These are phyloP conservation scores for Kingdonia uniflora DNA, from an alignment of 164 flowering plant genomes.

Conservation along the genomic window DNA sequence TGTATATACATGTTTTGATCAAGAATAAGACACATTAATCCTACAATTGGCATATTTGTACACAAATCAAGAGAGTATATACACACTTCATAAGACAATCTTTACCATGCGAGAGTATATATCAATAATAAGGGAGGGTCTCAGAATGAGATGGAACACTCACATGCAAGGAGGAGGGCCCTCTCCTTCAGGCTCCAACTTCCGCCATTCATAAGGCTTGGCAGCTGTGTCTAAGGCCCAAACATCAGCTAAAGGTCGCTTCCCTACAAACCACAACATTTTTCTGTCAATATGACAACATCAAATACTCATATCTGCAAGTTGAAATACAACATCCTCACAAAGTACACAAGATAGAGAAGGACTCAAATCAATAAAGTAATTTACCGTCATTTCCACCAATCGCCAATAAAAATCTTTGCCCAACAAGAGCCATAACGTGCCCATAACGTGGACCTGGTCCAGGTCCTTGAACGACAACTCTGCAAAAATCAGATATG, in stretches of 20 bases:
- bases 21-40: too few relatives aligned
- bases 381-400: conserved; percentile 96
- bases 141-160: conserved; percentile 8
- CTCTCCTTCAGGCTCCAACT: conserved; percentile 99
- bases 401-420: conserved; percentile 94
- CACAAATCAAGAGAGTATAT: too few relatives aligned
- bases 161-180: conserved; percentile 99
- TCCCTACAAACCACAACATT: conserved; percentile 41
- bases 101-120: too few relatives aligned
- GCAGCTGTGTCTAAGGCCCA: conserved; percentile 99
- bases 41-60: too few relatives aligned
- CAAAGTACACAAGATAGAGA: background rate
- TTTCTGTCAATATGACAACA: background rate
- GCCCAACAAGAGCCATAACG: conserved; percentile 99
- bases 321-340: background rate
- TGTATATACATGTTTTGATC: too few relatives aligned
- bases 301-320: background rate
- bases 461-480: conserved; percentile 97
- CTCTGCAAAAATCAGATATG: conserved; percentile 39
- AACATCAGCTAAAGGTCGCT: conserved; percentile 96
- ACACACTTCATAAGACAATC: too few relatives aligned
- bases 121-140: too few relatives aligned
- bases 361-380: background rate
- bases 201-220: conserved; percentile 99
- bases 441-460: conserved; percentile 99